These are phyloP conservation scores for Stentor coeruleus DNA, from an alignment of 73 alveolate genomes.

Conservation along the genomic window DNA sequence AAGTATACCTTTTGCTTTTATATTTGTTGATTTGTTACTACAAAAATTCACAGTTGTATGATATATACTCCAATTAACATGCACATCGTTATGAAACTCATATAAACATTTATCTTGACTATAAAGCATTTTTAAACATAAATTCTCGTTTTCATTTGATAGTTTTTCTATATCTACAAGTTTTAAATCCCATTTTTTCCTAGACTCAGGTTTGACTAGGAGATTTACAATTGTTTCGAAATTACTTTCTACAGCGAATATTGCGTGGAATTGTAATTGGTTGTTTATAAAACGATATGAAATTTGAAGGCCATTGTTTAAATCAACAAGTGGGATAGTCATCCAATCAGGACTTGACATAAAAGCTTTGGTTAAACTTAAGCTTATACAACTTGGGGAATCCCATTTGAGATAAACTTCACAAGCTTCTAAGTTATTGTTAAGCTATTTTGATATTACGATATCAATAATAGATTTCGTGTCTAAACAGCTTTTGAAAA, in stretches of 20 bases:
- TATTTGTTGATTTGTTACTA: background rate
- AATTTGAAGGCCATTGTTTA: background rate
- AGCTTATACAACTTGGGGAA: background rate
- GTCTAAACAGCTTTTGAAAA: background rate
- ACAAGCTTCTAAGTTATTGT: background rate
- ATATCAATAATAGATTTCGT: too few relatives aligned
- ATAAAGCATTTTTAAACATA: background rate
- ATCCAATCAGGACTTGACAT: background rate
- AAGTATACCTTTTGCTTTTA: background rate
- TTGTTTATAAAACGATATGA: background rate
- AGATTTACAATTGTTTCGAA: background rate
- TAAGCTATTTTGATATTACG: too few relatives aligned
- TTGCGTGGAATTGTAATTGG: background rate
- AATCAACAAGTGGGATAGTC: background rate
- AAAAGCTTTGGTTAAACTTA: too few relatives aligned
- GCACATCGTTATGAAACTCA: background rate
- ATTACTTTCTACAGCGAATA: background rate
- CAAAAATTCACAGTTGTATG: too few relatives aligned
- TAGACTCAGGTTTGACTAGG: background rate
- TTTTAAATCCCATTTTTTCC: background rate
- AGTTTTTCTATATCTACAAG: background rate
- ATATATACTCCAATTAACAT: background rate
- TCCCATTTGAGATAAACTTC: background rate
- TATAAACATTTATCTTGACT: background rate
- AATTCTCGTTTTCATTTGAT: background rate